phyloP scores from a whole-genome alignment of 2,329 filamentous ascomycete genomes.

The Trichoderma sp. region DNA sequence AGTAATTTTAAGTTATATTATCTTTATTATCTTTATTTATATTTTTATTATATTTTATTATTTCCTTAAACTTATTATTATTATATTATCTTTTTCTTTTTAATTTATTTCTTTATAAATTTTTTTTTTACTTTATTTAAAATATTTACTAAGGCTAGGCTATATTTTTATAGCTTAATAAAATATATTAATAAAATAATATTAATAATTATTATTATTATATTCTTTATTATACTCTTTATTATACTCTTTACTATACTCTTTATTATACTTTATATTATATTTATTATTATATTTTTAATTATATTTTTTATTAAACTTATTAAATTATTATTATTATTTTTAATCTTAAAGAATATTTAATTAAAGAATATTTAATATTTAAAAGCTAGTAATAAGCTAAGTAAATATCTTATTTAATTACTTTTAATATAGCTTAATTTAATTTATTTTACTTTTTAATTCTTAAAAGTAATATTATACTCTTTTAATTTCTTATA shows the following conservation, averaged over 20 bases:
- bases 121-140: too few relatives aligned
- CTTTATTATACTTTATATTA: neutral
- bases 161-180: too few relatives aligned
- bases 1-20: neutral
- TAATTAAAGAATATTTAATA: neutral
- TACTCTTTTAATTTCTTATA: neutral
- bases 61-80: too few relatives aligned
- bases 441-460: neutral
- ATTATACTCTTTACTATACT: neutral
- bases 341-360: neutral
- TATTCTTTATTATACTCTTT: too few relatives aligned
- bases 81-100: too few relatives aligned
- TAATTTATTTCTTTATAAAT: neutral
- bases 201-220: neutral
- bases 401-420: neutral
- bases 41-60: too few relatives aligned
- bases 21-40: too few relatives aligned
- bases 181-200: too few relatives aligned
- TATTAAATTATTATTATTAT: constrained; percentile 3
- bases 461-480: too few relatives aligned
- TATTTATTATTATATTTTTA: neutral
- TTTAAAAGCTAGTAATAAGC: neutral
- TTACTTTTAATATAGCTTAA: neutral
- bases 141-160: too few relatives aligned
- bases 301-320: neutral